Evolutionary conservation across 495 filamentous ascomycete species (phyloP), one percentile per base, ranked within the genome.

Genomic region (Daldinia vernicosa): DNA sequence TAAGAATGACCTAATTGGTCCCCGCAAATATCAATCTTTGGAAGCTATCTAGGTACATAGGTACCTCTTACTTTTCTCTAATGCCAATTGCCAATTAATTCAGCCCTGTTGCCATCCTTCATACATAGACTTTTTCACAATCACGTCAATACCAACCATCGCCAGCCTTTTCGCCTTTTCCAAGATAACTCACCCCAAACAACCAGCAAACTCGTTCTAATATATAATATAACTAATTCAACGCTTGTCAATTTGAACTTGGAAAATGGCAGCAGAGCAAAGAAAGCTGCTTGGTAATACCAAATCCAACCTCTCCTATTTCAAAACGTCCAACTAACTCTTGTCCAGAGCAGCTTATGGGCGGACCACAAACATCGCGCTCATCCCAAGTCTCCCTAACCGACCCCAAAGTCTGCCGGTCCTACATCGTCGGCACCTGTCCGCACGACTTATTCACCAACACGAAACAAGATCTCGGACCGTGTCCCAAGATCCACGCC

Each of bases 381-480:
- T 85, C 89, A 54, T 83, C 92, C 9, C 90, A 95, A 80, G 87
- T 97, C 76, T 89, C 91, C 51, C 90, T 98, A 70, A 95, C 92
- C 52, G 96, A 99, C 81, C 84, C 91, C 35, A 97, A 97, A 82
- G 92, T 97, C 70, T 99, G 95, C 84, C 93, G 93, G 59, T 97
- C 93, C 63, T 98, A 94, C 81, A 87, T 99, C 57, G 93, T 88
- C 67, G 95, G 95, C 71, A 97, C 92, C 43, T 99, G 95, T 78
- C 95, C 95, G 5, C 95, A 98, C 84, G 95, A 99, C 82, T 94
- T 98, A 77, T 99, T 99, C 88, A 98, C 94, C 67, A 99, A 99
- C 83, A 99, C 95, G 43, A 98, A 97, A 82, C 93, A 97, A 87
- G 95, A 99, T 78, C 87, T 98, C 32, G 95, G 95, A 19, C 89